phyloP scores from a whole-genome alignment of 495 filamentous ascomycete genomes.

The Aspergillus homomorphus region DNA sequence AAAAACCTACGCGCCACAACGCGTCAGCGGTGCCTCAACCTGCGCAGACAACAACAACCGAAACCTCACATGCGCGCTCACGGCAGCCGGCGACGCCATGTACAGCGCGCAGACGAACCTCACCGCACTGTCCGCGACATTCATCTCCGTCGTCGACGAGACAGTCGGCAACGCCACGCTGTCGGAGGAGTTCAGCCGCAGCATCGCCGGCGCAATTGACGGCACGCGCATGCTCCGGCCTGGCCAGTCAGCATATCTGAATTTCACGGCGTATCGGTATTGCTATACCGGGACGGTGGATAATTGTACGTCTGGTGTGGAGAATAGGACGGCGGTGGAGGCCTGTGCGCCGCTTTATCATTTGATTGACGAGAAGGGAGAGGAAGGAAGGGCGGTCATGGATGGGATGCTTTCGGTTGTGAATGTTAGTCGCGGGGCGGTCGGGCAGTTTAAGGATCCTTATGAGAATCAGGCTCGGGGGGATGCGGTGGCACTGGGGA shows the following conservation, averaged over 20 bases:
- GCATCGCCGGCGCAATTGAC: slow-evolving; percentile 1
- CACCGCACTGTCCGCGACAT: neutral
- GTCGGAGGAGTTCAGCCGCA: slow-evolving; percentile 3
- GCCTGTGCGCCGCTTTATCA: slow-evolving; percentile 11
- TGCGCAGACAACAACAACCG: neutral
- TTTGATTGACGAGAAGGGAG: too few relatives aligned
- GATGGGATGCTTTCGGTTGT: slow-evolving; percentile 6
- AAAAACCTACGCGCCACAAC: neutral
- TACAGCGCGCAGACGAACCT: slow-evolving; percentile 1
- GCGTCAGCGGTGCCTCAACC: slow-evolving; percentile 6
- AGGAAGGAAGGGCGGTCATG: neutral
- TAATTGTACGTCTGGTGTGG: slow-evolving; percentile 4
- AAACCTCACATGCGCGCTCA: slow-evolving; percentile 10
- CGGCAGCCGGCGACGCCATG: slow-evolving; percentile 2
- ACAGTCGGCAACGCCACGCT: neutral
- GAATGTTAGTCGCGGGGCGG: neutral
- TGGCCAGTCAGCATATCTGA: slow-evolving; percentile 11
- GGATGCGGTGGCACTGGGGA: neutral
- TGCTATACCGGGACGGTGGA: slow-evolving; percentile 9
- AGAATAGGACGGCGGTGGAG: neutral
- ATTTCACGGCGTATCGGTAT: slow-evolving; percentile 9
- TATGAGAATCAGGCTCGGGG: slow-evolving; percentile 8
- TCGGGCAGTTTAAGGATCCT: slow-evolving; percentile 4
- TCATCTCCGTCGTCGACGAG: neutral
- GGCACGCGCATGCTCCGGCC: neutral